phyloP scores from a whole-genome alignment of 805 yeast genomes.

The Vanderwaltozyma verrucispora region DNA sequence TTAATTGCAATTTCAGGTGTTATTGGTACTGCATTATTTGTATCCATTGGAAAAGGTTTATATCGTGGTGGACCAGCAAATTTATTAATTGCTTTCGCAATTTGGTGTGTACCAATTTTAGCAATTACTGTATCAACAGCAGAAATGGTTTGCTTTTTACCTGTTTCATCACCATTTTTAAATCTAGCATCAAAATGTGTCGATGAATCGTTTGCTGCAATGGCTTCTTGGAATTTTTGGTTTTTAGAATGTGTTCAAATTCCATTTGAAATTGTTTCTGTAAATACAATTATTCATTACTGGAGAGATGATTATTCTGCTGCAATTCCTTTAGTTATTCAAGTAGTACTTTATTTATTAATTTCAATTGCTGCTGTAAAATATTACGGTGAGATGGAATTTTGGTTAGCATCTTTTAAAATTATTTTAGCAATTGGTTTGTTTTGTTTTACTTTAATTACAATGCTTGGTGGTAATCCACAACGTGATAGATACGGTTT shows the following conservation, averaged over 20 bases:
- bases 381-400: slow-evolving; percentile 74
- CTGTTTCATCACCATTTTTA: slow-evolving; percentile 69
- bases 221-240: slow-evolving; percentile 76
- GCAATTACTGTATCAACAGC: slow-evolving; percentile 62
- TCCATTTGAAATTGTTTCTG: slow-evolving; percentile 78
- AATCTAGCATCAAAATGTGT: slow-evolving; percentile 64
- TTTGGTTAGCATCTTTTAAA: slow-evolving; percentile 67
- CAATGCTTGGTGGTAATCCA: slow-evolving; percentile 88
- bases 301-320: slow-evolving; percentile 74
- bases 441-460: slow-evolving; percentile 61
- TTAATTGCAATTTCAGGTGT: slow-evolving; percentile 74
- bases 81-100: slow-evolving; percentile 49
- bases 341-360: slow-evolving; percentile 48
- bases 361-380: slow-evolving; percentile 66
- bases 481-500: slow-evolving; percentile 51
- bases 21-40: slow-evolving; percentile 72
- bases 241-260: slow-evolving; percentile 64
- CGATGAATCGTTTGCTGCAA: slow-evolving; percentile 64
- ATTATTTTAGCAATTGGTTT: slow-evolving; percentile 66
- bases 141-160: slow-evolving; percentile 69
- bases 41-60: slow-evolving; percentile 56
- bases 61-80: slow-evolving; percentile 62
- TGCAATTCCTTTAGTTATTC: slow-evolving; percentile 57
- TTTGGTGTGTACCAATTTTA: slow-evolving; percentile 64
- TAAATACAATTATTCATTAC: slow-evolving; percentile 64